Percentiles rank a stretch among this genome's conserved stretches.
Conservation (phyloP, 805 yeast species). For the Candida sithepensis region DNA sequence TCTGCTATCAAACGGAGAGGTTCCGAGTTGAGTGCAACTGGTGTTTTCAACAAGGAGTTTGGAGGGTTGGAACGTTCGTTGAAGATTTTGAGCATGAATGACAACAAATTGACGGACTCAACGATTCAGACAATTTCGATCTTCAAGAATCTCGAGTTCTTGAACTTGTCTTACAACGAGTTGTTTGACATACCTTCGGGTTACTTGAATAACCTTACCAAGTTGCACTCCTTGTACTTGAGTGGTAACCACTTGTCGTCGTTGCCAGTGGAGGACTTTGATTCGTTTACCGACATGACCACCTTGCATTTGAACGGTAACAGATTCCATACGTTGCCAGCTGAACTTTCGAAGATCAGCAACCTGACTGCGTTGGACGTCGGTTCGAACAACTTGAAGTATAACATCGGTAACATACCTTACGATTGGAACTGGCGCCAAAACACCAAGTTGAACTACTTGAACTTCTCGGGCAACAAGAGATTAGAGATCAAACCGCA, state of each 20-base stretch:
- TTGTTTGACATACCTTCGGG: slow-evolving; percentile 78
- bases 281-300: slow-evolving; percentile 50
- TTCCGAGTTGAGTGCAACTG: slow-evolving; percentile 1
- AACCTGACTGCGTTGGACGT: slow-evolving; percentile 76
- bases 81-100: slow-evolving; percentile 63
- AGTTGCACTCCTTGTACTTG: slow-evolving; percentile 62
- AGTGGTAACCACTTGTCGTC: slow-evolving; percentile 81
- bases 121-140: slow-evolving; percentile 65
- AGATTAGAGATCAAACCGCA: slow-evolving; percentile 82
- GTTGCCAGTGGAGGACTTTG: slow-evolving; percentile 85
- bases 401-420: slow-evolving; percentile 90
- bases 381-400: slow-evolving; percentile 85
- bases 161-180: slow-evolving; percentile 83
- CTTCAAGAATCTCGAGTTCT: slow-evolving; percentile 51
- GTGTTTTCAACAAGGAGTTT: background rate
- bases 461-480: slow-evolving; percentile 90
- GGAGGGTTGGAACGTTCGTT: slow-evolving; percentile 33
- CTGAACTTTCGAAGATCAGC: slow-evolving; percentile 71
- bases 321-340: slow-evolving; percentile 80
- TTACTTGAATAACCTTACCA: slow-evolving; percentile 52
- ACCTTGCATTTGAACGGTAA: slow-evolving; percentile 76
- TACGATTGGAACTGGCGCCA: slow-evolving; percentile 98
- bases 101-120: slow-evolving; percentile 78
- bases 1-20: slow-evolving; percentile 2
- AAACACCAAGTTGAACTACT: slow-evolving; percentile 68